A percentile compares a stretch with the other conserved stretches of the same genome.
phyloP scores from a whole-genome alignment of 805 yeast species.

The Nakazawaea ernobii region DNA sequence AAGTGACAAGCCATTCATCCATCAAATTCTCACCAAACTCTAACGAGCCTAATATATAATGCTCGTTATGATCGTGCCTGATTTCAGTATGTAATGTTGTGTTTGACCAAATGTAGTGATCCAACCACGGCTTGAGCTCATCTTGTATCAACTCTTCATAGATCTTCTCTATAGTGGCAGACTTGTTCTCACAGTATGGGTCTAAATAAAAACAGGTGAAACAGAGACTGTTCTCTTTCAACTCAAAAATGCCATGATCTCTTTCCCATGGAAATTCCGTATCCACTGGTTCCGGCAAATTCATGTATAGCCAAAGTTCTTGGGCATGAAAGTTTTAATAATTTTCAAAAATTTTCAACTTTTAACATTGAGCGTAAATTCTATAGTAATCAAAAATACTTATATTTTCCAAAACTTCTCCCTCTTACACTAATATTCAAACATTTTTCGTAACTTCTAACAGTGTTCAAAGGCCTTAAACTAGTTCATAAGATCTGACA shows the following conservation, averaged over 20 bases:
- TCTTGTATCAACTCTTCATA: constrained; percentile 16
- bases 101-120: constrained; percentile 37
- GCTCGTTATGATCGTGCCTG: constrained; percentile 13
- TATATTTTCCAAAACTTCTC: too few species aligned
- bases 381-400: too few species aligned
- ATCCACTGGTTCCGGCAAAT: neutral
- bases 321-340: too few species aligned
- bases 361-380: too few species aligned
- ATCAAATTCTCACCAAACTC: constrained; percentile 35
- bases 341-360: too few species aligned
- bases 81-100: constrained; percentile 21
- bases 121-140: constrained; percentile 29
- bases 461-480: too few species aligned
- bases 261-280: constrained; percentile 2
- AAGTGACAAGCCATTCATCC: constrained; percentile 41
- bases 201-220: constrained; percentile 25
- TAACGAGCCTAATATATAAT: constrained; percentile 34
- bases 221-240: constrained; percentile 15
- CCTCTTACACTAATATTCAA: too few species aligned
- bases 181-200: constrained; percentile 22
- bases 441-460: too few species aligned
- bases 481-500: too few species aligned
- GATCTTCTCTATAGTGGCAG: constrained; percentile 13
- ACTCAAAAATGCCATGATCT: constrained; percentile 1
- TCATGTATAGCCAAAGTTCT: too few species aligned